These are phyloP conservation scores for Diplotaxis tenuifolia DNA, from an alignment of 345 rosid genomes.

Conservation along the genomic window DNA sequence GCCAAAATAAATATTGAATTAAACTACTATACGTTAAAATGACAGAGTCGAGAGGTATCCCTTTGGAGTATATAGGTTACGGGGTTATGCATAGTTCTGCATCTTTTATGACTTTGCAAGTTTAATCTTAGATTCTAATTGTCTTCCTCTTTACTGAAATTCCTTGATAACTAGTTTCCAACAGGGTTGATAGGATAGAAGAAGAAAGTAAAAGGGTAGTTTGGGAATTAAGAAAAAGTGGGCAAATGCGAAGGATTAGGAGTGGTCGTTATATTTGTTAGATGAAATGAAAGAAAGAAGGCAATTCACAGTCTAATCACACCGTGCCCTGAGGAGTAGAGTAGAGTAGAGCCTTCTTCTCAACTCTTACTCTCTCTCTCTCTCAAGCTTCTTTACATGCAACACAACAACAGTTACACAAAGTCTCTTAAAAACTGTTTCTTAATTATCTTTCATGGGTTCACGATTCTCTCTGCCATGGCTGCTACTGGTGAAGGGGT, in stretches of 20 bases:
- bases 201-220: background rate
- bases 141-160: too few relatives aligned
- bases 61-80: too few relatives aligned
- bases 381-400: slow-evolving; percentile 30
- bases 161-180: too few relatives aligned
- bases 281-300: background rate
- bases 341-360: background rate
- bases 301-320: background rate
- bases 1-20: too few relatives aligned
- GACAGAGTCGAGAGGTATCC: too few relatives aligned
- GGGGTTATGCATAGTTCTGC: too few relatives aligned
- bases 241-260: background rate
- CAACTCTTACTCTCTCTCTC: background rate
- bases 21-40: too few relatives aligned
- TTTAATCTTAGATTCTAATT: too few relatives aligned
- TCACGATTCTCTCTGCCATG: slow-evolving; percentile 14
- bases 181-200: background rate
- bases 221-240: background rate
- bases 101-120: too few relatives aligned
- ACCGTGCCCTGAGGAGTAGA: background rate
- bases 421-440: slow-evolving; percentile 26
- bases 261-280: background rate
- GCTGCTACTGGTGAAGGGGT: slow-evolving; percentile 19
- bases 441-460: background rate
- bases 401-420: background rate